Base-by-base conservation (phyloP, 2,329 filamentous ascomycete species). In the Hymenoscyphus fructigenus region DNA sequence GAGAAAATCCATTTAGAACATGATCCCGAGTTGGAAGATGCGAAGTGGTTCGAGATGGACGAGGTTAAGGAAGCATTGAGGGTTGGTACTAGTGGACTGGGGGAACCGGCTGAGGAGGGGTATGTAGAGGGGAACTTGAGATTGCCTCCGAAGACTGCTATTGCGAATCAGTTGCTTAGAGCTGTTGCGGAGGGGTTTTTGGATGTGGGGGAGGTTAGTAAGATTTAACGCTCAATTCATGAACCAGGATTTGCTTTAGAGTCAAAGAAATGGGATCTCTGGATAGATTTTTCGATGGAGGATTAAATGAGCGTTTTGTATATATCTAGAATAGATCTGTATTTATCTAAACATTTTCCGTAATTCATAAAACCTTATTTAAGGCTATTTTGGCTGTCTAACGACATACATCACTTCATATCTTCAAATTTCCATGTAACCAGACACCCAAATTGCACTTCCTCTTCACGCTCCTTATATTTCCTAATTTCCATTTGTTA, bases 21-120 rank as follows among this genome's bases (percentile, higher is more conserved):
- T 76, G 95, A 99, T 76, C 91, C 92, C 0, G 95, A 99, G 80
- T 78, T 99, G 67, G 92, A 97, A 75, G 86, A 91, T 77, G 95
- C 95, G 2, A 90, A 87, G 76, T 99, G 95, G 95, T 94, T 94
- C 73, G 79, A 85, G 0, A 80, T 96, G 38, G 92, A 92, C 1
- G 93, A 97, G 78, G 87, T 97, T 2, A 82, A 87, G 73, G 85
- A 90, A 73, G 94, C 92, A 1, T 78, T 98, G 75, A 78, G 79
- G 64, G 80, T 85, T 9, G 90, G 91, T 0, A 87, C 87, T 0
- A 89, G 87, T 76, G 84, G 84, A 1, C 74, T 97, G 65, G 90
- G 87, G 15, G 89, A 90, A 53, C 76, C 81, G 1, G 80, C 89
- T 1, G 85, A 86, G 0, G 79, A 84, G 50, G 89, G 84, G 12